A percentile compares a stretch with the other conserved stretches of the same genome.
phyloP scores from a whole-genome alignment of 805 yeast genomes.

The Candida glaebosa region DNA sequence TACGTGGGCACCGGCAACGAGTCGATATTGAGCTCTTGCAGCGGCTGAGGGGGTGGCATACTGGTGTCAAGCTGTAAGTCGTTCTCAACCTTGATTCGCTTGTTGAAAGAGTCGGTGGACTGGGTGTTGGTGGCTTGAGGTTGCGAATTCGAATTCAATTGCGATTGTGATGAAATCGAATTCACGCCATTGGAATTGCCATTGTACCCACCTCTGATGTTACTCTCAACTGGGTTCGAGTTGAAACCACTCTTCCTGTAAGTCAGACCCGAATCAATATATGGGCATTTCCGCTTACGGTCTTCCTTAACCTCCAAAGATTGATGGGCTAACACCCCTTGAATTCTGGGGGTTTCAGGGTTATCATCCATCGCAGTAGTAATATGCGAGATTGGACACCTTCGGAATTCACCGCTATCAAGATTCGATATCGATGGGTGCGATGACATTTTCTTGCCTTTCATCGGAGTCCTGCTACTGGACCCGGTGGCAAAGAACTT shows the following conservation, averaged over 20 bases:
- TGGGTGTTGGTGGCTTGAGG: not conserved
- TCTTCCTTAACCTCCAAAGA: slow-evolving; percentile 13
- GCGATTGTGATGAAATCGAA: not conserved
- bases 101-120: not conserved
- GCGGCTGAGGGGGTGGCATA: not conserved
- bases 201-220: slow-evolving; percentile 12
- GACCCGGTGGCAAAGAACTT: slow-evolving; percentile 1
- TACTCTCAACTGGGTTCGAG: slow-evolving; percentile 15
- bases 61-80: not conserved
- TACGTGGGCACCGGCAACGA: slow-evolving; percentile 1
- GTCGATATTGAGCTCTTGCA: slow-evolving; percentile 1
- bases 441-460: not conserved
- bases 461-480: not conserved
- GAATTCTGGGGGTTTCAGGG: slow-evolving; percentile 5
- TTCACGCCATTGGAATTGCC: not conserved
- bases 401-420: slow-evolving; percentile 9
- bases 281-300: slow-evolving; percentile 23
- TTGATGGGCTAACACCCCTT: slow-evolving; percentile 34
- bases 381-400: slow-evolving; percentile 24
- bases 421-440: slow-evolving; percentile 1
- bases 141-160: not conserved
- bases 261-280: slow-evolving; percentile 20
- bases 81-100: not conserved
- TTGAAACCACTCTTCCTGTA: not conserved
- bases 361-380: slow-evolving; percentile 18